phyloP scores from a whole-genome alignment of 2,329 filamentous ascomycete species.

The Xylariaceae sp. region DNA sequence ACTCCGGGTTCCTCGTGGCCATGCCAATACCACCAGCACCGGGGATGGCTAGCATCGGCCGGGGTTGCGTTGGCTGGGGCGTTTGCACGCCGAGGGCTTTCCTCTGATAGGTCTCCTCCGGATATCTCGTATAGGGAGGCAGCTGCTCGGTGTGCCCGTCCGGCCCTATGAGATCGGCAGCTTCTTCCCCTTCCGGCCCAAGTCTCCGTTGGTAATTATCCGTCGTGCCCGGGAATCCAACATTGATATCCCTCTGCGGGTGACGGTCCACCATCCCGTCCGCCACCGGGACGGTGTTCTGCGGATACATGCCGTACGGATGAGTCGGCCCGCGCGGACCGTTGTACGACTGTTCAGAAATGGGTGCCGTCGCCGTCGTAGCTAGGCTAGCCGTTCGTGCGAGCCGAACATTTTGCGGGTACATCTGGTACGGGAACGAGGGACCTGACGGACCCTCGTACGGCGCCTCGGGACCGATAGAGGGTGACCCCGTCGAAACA shows the following conservation, averaged over 20 bases:
- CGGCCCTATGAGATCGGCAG: conserved; percentile 83
- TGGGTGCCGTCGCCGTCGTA: conserved; percentile 70
- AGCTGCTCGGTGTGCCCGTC: conserved; percentile 89
- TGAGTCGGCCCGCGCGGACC: conserved; percentile 72
- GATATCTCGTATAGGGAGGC: conserved; percentile 88
- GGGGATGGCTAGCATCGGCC: conserved; percentile 41
- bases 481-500: conserved; percentile 42
- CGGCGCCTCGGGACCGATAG: conserved; percentile 59
- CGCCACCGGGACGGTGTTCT: conserved; percentile 67
- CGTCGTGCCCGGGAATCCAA: conserved; percentile 73
- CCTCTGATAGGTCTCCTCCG: conserved; percentile 68
- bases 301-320: conserved; percentile 84
- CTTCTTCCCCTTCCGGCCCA: conserved; percentile 81
- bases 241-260: conserved; percentile 54
- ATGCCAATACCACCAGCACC: conserved; percentile 66
- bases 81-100: conserved; percentile 48
- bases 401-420: conserved; percentile 67
- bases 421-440: conserved; percentile 84
- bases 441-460: conserved; percentile 73
- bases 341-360: conserved; percentile 60
- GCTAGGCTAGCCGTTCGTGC: conserved; percentile 63
- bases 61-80: conserved; percentile 22
- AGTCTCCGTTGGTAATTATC: conserved; percentile 71
- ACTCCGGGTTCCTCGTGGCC: conserved; percentile 64
- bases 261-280: conserved; percentile 43